These are phyloP conservation scores for Dichotomopilus funicola DNA, from an alignment of 2,329 filamentous ascomycete species.

Conservation along the genomic window DNA sequence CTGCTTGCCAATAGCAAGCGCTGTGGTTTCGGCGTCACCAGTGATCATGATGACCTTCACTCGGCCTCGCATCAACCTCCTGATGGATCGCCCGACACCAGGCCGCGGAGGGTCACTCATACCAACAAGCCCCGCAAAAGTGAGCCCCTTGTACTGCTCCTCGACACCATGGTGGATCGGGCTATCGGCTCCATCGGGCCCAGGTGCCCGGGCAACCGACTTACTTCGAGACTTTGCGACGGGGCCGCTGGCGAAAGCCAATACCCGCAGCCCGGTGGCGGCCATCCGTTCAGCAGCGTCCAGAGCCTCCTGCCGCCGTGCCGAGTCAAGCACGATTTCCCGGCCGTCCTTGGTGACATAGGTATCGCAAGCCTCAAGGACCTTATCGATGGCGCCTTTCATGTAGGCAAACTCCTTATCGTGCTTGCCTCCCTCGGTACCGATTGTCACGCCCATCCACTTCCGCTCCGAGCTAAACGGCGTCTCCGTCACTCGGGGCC, in stretches of 20 bases:
- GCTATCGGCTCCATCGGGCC: constrained; percentile 34
- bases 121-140: constrained; percentile 86
- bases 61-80: constrained; percentile 83
- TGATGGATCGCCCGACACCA: constrained; percentile 82
- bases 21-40: constrained; percentile 90
- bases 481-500: constrained; percentile 74
- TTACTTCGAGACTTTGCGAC: constrained; percentile 44
- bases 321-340: constrained; percentile 77
- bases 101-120: constrained; percentile 96
- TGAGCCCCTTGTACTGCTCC: constrained; percentile 73
- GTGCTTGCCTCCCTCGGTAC: constrained; percentile 47
- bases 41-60: constrained; percentile 99
- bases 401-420: constrained; percentile 84
- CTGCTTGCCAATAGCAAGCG: constrained; percentile 86
- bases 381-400: constrained; percentile 86
- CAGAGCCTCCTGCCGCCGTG: constrained; percentile 65
- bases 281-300: constrained; percentile 83
- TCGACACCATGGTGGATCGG: constrained; percentile 47
- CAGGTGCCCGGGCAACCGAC: constrained; percentile 44
- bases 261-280: constrained; percentile 77
- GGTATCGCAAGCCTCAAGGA: constrained; percentile 81
- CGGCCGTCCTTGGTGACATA: constrained; percentile 82
- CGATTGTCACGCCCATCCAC: constrained; percentile 96
- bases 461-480: constrained; percentile 97
- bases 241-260: constrained; percentile 86